Evolutionary conservation across 2,329 filamentous ascomycete species (phyloP), one percentile per base, ranked within the genome.

Genomic region (Coniochaeta hoffmannii): DNA sequence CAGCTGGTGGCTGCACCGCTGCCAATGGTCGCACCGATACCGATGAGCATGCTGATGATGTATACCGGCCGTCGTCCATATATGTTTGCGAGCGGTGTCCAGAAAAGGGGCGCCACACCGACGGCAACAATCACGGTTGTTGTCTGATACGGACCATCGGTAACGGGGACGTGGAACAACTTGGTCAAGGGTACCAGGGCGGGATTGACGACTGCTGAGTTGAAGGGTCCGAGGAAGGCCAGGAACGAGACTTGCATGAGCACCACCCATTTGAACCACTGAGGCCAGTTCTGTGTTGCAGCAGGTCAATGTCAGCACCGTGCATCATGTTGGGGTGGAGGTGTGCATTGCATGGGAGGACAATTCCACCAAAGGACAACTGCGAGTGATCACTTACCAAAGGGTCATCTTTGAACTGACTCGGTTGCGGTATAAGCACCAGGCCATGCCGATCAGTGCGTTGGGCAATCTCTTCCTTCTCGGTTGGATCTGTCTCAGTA

Each of bases 231-330:
- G 31, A 61, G 57, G 2, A 59, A 54, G 3, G 58, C 60, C 6
- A 61, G 56, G 32, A 61, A 53, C 34, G 55, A 57, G 36, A 61
- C 58, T 49, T 61, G 57, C 34, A 59, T 36, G 44, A 61, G 57
- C 9, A 61, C 58, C 7, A 50, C 28, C 54, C 55, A 59, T 50
- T 61, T 61, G 53, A 57, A 49, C 60, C 57, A 59, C 9, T 36
- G 51, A 32, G 57, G 57, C 60, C 60, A 61, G 57, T 61, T 61
- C 55, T 57, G 52, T 19, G 17, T 31, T 32, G 10, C 24, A n/a
- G 15, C 7, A 28, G 9, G 4, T 46, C 22, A 4, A 46, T 53
- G 41, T 46, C 41, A 57, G 17, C 12, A 50, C 22, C 15, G n/a
- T 50, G 24, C 24, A 50, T 9, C 19, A 52, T 32, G 30, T n/a